Conservation (phyloP, 495 filamentous ascomycete genomes). For the Terfezia boudieri region DNA sequence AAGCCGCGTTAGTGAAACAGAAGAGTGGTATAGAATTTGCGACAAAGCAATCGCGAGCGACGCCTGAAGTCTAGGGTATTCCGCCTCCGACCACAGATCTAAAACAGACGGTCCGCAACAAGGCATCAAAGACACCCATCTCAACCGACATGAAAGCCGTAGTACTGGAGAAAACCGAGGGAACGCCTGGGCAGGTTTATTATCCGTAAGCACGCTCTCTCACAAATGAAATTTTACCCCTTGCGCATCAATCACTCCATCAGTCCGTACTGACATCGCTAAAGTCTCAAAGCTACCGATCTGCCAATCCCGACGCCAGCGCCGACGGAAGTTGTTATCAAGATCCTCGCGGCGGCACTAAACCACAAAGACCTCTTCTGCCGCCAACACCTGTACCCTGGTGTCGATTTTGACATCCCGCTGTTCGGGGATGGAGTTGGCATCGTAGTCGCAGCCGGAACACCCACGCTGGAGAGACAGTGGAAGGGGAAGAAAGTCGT, state of each 20-base stretch:
- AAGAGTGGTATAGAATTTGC: too few species aligned
- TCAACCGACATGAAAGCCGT: constrained; percentile 9
- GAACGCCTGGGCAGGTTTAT: constrained; percentile 75
- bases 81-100: too few species aligned
- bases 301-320: constrained; percentile 33
- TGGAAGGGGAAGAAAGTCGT: constrained; percentile 49
- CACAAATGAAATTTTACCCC: neutral
- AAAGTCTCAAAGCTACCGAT: constrained; percentile 37
- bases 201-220: constrained; percentile 32
- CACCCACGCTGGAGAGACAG: constrained; percentile 21
- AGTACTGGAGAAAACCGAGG: constrained; percentile 30
- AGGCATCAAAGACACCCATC: too few species aligned
- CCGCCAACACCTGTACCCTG: constrained; percentile 75
- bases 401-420: constrained; percentile 49
- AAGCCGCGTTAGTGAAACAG: too few species aligned
- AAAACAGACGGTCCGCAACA: too few species aligned
- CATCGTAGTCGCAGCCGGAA: constrained; percentile 39
- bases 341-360: constrained; percentile 50
- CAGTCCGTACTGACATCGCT: constrained; percentile 1
- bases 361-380: constrained; percentile 90
- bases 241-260: neutral
- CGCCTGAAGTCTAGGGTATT: too few species aligned
- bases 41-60: too few species aligned
- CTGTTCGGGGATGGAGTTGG: constrained; percentile 63
- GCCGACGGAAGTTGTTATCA: constrained; percentile 41